These are phyloP conservation scores for Apiospora aurea DNA, from an alignment of 2,329 filamentous ascomycete genomes.

Conservation along the genomic window DNA sequence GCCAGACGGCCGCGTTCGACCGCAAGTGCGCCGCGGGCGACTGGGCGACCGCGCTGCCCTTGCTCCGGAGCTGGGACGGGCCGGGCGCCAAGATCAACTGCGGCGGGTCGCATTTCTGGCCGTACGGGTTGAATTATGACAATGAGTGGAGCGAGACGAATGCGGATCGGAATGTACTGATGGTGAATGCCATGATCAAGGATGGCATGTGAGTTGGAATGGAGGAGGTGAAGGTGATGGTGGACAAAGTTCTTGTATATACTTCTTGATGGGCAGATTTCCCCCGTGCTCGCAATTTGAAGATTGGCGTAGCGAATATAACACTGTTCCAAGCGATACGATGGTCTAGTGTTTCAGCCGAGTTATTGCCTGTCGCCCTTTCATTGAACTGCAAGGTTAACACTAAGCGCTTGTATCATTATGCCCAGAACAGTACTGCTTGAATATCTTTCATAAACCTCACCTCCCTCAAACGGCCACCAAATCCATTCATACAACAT, in stretches of 20 bases:
- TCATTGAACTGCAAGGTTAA: not conserved
- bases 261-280: not conserved
- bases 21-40: conserved; percentile 46
- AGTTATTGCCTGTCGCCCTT: too few species aligned
- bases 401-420: not conserved
- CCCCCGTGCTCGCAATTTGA: not conserved
- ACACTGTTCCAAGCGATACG: not conserved
- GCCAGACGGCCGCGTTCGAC: conserved; percentile 51
- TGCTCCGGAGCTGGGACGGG: conserved; percentile 53
- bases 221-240: not conserved
- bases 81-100: conserved; percentile 40
- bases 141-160: conserved; percentile 54
- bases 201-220: conserved; percentile 45
- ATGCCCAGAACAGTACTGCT: not conserved
- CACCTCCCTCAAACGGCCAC: not conserved
- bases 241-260: not conserved
- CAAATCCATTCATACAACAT: not conserved
- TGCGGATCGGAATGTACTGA: conserved; percentile 49
- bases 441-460: not conserved
- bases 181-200: conserved; percentile 53
- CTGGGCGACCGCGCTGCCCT: conserved; percentile 49
- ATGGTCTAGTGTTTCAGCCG: too few species aligned
- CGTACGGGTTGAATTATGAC: conserved; percentile 51
- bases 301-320: not conserved
- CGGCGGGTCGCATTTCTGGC: conserved; percentile 48